Percentiles rank a stretch among this genome's conserved stretches.
These are phyloP conservation scores for Trametes villosa DNA, from an alignment of 768 basidiomycete species.

Conservation along the genomic window DNA sequence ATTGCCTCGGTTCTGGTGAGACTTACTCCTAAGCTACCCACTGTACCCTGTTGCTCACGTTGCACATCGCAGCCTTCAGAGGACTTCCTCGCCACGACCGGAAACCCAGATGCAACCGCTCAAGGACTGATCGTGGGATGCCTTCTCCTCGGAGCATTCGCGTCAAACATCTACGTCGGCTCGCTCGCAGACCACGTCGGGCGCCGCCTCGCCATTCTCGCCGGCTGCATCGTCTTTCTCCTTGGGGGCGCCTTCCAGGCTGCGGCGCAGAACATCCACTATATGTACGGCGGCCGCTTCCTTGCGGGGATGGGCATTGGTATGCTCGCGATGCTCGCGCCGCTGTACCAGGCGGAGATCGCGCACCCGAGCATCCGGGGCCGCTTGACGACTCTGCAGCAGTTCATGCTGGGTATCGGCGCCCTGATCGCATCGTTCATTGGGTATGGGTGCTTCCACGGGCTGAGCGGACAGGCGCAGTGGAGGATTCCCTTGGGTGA, in stretches of 20 bases:
- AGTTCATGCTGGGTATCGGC: conserved; percentile 52
- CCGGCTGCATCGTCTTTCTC: conserved; percentile 31
- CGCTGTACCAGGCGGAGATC: conserved; percentile 63
- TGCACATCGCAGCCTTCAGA: conserved; percentile 18
- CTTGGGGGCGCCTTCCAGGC: conserved; percentile 53
- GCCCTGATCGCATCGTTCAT: conserved; percentile 53
- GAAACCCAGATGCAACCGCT: conserved; percentile 25
- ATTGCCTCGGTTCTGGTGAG: conserved; percentile 49
- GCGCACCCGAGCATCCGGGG: conserved; percentile 61
- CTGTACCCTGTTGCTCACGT: neutral
- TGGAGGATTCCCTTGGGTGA: conserved; percentile 57
- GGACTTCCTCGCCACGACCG: conserved; percentile 25
- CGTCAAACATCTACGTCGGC: conserved; percentile 29
- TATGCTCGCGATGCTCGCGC: conserved; percentile 53
- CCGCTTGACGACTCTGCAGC: conserved; percentile 55
- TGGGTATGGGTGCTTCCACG: conserved; percentile 30
- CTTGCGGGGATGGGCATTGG: conserved; percentile 50
- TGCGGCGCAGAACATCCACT: conserved; percentile 48
- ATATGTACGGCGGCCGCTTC: conserved; percentile 56
- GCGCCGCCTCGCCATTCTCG: conserved; percentile 26
- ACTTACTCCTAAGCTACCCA: too few species aligned
- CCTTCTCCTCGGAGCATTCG: conserved; percentile 31
- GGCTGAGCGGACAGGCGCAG: conserved; percentile 38
- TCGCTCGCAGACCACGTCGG: conserved; percentile 28
- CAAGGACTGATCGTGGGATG: conserved; percentile 31